Evolutionary conservation across 2,329 filamentous ascomycete species (phyloP).

Genomic region (Colletotrichum salicis): DNA sequence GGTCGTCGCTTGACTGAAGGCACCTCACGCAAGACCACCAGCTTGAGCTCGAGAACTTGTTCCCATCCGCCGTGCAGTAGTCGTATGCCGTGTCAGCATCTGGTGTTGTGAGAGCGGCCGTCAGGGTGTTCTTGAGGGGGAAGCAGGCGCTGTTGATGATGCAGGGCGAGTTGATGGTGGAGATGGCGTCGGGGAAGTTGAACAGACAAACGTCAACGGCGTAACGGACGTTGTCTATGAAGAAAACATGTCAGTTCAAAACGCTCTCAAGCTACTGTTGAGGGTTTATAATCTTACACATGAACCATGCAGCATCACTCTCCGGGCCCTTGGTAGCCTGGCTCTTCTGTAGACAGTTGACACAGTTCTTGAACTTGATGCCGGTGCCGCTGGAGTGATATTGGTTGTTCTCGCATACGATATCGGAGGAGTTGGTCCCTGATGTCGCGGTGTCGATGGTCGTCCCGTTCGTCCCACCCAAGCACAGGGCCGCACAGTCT

Average conservation of each 20-base stretch:
- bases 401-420: slow-evolving; percentile 56
- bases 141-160: slow-evolving; percentile 53
- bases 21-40: slow-evolving; percentile 55
- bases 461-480: slow-evolving; percentile 50
- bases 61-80: slow-evolving; percentile 55
- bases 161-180: slow-evolving; percentile 53
- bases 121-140: slow-evolving; percentile 51
- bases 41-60: slow-evolving; percentile 43
- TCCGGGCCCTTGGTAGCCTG: slow-evolving; percentile 50
- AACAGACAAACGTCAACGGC: slow-evolving; percentile 60
- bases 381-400: slow-evolving; percentile 51
- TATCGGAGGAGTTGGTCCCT: slow-evolving; percentile 56
- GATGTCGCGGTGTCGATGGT: slow-evolving; percentile 48
- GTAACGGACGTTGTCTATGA: slow-evolving; percentile 61
- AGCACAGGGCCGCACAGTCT: slow-evolving; percentile 58
- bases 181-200: slow-evolving; percentile 43
- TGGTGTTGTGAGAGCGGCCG: slow-evolving; percentile 44
- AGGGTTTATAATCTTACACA: slow-evolving; percentile 52
- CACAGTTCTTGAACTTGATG: slow-evolving; percentile 58
- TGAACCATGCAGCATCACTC: slow-evolving; percentile 56
- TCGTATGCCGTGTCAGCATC: slow-evolving; percentile 44
- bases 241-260: neutral
- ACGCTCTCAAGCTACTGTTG: neutral
- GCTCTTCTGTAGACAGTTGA: slow-evolving; percentile 59
- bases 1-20: slow-evolving; percentile 51